Conservation (phyloP, 2,329 filamentous ascomycete species). For the Fusarium nanum region DNA sequence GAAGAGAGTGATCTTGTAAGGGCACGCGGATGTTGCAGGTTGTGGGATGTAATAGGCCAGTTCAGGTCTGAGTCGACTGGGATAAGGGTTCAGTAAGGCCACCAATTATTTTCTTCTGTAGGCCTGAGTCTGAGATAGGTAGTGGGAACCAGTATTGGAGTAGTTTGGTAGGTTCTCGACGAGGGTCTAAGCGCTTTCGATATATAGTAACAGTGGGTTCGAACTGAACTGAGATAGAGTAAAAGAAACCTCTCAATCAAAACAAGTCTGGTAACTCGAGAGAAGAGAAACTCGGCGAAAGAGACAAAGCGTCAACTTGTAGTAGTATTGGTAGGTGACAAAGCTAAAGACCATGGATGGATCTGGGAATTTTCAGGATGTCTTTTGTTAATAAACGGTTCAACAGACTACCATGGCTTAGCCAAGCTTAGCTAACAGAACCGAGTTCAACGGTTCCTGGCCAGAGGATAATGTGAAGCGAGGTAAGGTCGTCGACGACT, state of each 20-base stretch:
- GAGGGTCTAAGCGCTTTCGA: constrained; percentile 8
- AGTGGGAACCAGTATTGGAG: neutral
- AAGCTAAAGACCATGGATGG: constrained; percentile 23
- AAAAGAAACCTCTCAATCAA: neutral
- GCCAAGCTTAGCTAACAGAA: constrained; percentile 14
- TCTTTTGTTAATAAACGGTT: neutral
- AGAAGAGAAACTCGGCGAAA: neutral
- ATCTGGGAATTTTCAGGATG: neutral
- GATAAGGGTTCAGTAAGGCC: constrained; percentile 10
- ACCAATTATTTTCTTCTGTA: constrained; percentile 4
- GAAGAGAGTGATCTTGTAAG: neutral
- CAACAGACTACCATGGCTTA: constrained; percentile 4
- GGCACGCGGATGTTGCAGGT: neutral
- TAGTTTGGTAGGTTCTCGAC: constrained; percentile 15
- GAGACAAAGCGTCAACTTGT: constrained; percentile 8
- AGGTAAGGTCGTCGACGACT: constrained; percentile 6
- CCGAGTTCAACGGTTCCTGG: constrained; percentile 34
- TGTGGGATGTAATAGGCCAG: constrained; percentile 14
- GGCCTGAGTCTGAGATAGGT: neutral
- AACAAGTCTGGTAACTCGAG: constrained; percentile 24
- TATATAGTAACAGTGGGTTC: neutral
- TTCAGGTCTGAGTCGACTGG: neutral
- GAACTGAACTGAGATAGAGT: neutral
- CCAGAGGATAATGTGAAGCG: constrained; percentile 9
- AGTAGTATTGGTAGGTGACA: constrained; percentile 15